A percentile compares a stretch with the other conserved stretches of the same genome.
Conservation (phyloP, 257 asterid species). For the Plantago ovata region DNA sequence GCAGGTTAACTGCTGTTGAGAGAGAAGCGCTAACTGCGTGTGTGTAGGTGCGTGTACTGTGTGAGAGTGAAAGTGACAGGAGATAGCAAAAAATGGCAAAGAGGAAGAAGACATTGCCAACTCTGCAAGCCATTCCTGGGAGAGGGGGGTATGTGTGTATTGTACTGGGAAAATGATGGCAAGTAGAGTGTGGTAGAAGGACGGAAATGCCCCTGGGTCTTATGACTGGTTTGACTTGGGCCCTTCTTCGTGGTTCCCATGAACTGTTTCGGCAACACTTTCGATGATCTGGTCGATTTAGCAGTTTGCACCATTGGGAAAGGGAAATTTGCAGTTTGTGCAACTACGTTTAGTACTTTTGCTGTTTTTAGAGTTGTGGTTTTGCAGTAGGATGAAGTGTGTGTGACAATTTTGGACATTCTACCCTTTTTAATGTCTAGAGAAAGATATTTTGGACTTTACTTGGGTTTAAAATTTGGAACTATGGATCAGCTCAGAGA, state of each 20-base stretch:
- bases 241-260: slow-evolving; percentile 12
- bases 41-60: neutral
- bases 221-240: slow-evolving; percentile 7
- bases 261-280: neutral
- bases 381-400: too few relatives aligned
- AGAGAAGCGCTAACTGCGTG: slow-evolving; percentile 13
- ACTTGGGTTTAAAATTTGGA: too few relatives aligned
- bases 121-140: slow-evolving; percentile 75
- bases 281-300: neutral
- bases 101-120: slow-evolving; percentile 64
- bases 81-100: slow-evolving; percentile 19
- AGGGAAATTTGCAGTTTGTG: neutral
- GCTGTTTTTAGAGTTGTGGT: neutral
- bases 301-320: neutral
- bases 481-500: too few relatives aligned
- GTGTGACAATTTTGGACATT: too few relatives aligned
- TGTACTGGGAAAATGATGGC: slow-evolving; percentile 6
- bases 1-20: slow-evolving; percentile 40
- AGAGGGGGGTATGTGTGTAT: slow-evolving; percentile 18
- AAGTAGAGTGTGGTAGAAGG: slow-evolving; percentile 22
- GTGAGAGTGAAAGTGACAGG: slow-evolving; percentile 14
- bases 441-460: too few relatives aligned
- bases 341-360: neutral
- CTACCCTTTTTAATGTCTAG: too few relatives aligned
- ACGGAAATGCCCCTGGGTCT: slow-evolving; percentile 27